Base-by-base conservation (phyloP, 2,329 filamentous ascomycete species). In the Sporothrix variecibatus region DNA sequence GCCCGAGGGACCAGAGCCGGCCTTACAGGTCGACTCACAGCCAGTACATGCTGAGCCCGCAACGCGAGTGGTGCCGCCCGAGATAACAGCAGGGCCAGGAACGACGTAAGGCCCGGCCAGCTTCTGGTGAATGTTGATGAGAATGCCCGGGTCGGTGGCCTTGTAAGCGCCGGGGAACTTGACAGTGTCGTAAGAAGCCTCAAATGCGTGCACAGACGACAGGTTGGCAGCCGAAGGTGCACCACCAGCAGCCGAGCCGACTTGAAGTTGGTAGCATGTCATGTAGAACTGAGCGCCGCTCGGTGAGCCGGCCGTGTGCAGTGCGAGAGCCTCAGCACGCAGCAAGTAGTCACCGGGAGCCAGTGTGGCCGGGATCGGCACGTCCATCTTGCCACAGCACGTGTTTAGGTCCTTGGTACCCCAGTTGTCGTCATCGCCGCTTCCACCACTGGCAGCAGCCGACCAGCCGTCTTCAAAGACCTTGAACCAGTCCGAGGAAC, bases 401-500 rank as follows among this genome's bases (percentile, higher is more conserved):
- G 74, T 75, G 78, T 83, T 84, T 34, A 85, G 78, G 73, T 84
- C 82, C 75, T 84, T 81, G 56, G 82, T 84, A 56, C 84, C 85
- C 85, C 85, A 87, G 78, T 79, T 81, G 77, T 86, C 85, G 74
- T 82, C 81, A 51, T 83, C 82, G 46, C 84, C 84, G 20, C 82
- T 83, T 28, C 67, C 56, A 17, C 81, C 81, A 0, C 76, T 67
- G 2, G 81, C 23, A 40, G 80, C 81, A 75, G 80, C 78, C 26
- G 81, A 79, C 84, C 84, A 85, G 0, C 84, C 83, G 76, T 83
- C 80, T 76, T 85, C 81, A 78, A 83, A 86, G 77, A 88, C 82
- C 81, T 88, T 88, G 82, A 88, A 87, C 85, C 85, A 88, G 3
- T 81, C 80, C 2, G 81, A 79, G 11, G 83, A 83, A 38, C 83